Evolutionary conservation across 2,329 filamentous ascomycete genomes (phyloP), one percentile per base, ranked within the genome.

Genomic region (Fusarium newnesense): DNA sequence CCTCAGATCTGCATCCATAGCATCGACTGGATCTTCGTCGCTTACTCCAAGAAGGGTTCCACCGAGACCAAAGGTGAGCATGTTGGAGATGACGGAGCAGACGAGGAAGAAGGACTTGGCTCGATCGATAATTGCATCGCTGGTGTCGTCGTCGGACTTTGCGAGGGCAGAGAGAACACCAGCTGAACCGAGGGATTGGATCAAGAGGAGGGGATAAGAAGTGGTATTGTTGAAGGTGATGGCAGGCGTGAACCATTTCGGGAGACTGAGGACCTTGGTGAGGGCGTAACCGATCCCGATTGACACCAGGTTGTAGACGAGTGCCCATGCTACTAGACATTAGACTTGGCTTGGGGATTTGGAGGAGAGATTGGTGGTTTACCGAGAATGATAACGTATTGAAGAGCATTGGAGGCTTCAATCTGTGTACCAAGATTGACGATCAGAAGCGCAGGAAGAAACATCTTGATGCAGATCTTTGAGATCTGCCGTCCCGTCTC

Each of bases 151-250:
- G 9, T 72, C 54, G 30, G 69, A 72, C 44, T 72, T 72, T 36
- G 69, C 64, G 0, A 72, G 28, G 26, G 42, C 34, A 19, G 69
- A 57, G 9, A 72, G 69, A 42, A 72, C 69, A 4, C 69, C 69
- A 4, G 69, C 69, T 5, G 69, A 72, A 36, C 69, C 69, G 11
- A 72, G 69, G 8, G 69, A 72, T 9, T 72, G 69, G 30, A 72
- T 69, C 34, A 72, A 16, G 7, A 72, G 69, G 1, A 72, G 69
- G 9, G 69, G 69, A 12, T 65, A 72, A 7, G 69, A 72, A 6
- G 69, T 72, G 16, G 69, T 72, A 19, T 72, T 72, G 44, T 72
- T 72, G 47, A 72, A 72, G n/a, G 69, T 60, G 9, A 72, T 65
- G 1, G 69, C 69, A 18, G 69, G 69, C 2, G 69, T 72, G 26